A percentile compares a stretch with the other conserved stretches of the same genome.
phyloP scores from a whole-genome alignment of 2,329 filamentous ascomycete species.

The Cytospora mali region DNA sequence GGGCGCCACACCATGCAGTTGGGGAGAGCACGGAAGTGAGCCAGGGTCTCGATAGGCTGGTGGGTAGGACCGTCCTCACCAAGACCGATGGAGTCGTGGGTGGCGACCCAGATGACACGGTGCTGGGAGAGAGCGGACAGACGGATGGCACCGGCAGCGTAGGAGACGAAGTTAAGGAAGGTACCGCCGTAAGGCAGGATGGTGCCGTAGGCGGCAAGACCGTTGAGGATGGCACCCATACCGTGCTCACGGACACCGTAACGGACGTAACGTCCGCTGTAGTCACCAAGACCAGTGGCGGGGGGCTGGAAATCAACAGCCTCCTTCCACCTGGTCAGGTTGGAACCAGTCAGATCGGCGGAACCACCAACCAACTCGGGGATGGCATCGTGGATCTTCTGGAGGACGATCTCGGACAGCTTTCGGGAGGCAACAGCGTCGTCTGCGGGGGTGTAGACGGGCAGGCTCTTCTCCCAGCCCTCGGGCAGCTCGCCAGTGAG shows the following conservation, averaged over 20 bases:
- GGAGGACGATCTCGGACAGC: slow-evolving; percentile 90
- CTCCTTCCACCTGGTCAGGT: slow-evolving; percentile 97
- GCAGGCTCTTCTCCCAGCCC: slow-evolving; percentile 94
- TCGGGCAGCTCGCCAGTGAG: slow-evolving; percentile 82
- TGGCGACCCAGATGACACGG: slow-evolving; percentile 93
- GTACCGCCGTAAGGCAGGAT: slow-evolving; percentile 93
- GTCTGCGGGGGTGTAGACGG: slow-evolving; percentile 86
- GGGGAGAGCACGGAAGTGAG: slow-evolving; percentile 97
- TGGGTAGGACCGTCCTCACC: slow-evolving; percentile 98
- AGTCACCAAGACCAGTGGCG: slow-evolving; percentile 81
- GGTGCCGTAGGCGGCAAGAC: slow-evolving; percentile 92
- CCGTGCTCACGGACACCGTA: slow-evolving; percentile 91
- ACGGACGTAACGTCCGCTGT: slow-evolving; percentile 86
- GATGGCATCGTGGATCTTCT: slow-evolving; percentile 79
- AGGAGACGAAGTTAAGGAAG: slow-evolving; percentile 99
- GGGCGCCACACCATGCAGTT: slow-evolving; percentile 99
- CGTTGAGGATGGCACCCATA: slow-evolving; percentile 94
- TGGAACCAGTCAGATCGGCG: slow-evolving; percentile 96
- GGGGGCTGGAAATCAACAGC: slow-evolving; percentile 97
- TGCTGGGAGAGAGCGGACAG: slow-evolving; percentile 89
- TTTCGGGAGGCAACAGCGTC: slow-evolving; percentile 88
- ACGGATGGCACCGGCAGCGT: slow-evolving; percentile 92
- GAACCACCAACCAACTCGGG: slow-evolving; percentile 96
- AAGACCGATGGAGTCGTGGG: slow-evolving; percentile 98
- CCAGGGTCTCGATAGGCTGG: slow-evolving; percentile 97